Base-by-base conservation (phyloP, 169 alveolate genomes). In the Plasmodium relictum region DNA sequence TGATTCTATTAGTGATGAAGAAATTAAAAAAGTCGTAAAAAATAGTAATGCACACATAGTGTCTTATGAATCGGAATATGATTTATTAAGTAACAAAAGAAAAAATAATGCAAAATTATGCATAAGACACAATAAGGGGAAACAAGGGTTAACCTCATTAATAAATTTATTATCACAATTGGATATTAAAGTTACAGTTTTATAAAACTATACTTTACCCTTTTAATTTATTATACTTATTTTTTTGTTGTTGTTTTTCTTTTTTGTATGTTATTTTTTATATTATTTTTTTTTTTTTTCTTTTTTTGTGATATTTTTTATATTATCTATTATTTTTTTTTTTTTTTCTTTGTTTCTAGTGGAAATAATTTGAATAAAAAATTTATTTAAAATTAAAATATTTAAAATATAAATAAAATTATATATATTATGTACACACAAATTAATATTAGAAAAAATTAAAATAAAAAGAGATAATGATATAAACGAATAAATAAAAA, bases 101-200 rank as follows among this genome's bases (percentile, higher is more conserved):
- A 85, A 85, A 70, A 58, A 74, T n/a, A 85, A 56, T 18, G 91
- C 91, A 2, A 85, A 85, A 73, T 85, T 85, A 63, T 68, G 85
- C 39, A 85, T 85, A 52, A 54, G 86, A 45, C 61, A 85, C 58
- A 37, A 65, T 31, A 85, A 54, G 10, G 91, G 91, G 18, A 68
- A 63, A 56, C 66, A 69, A 14, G 73, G 74, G 18, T 22, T 85
- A 59, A 70, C 68, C 26, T 54, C 50, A n/a, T 56, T 80, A 52
- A 12, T 61, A 42, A 80, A 20, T n/a, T 37, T 68, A 83, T 52
- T 80, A 6, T 12, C 16, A 42, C 42, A 80, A 24, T 52, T 80
- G 42, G 73, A 22, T 10, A 80, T 80, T 18, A 80, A 70, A 6
- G 90, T 26, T 42, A 74, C 42, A 10, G 14, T 62, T 6, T 26